These are phyloP conservation scores for Erodium chrysanthum DNA, from an alignment of 441 rosid genomes.

Conservation along the genomic window DNA sequence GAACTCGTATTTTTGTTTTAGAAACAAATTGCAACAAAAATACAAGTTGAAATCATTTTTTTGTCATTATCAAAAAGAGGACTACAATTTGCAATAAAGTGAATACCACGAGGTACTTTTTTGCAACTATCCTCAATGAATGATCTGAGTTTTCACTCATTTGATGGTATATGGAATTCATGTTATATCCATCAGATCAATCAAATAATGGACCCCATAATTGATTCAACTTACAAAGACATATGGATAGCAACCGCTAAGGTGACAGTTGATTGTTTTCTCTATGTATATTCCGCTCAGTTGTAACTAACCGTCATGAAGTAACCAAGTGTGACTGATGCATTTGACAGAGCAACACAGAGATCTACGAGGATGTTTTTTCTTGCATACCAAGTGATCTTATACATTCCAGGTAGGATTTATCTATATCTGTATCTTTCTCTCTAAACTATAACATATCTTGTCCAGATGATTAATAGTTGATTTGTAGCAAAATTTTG, in stretches of 20 bases:
- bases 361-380: slow-evolving; percentile 82
- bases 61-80: no score
- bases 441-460: no score
- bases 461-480: neutral
- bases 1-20: no score
- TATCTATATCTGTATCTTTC: no score
- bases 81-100: no score
- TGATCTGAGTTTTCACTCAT: neutral
- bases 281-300: no score
- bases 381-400: slow-evolving; percentile 89
- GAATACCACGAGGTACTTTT: no score
- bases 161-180: neutral
- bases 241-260: slow-evolving; percentile 79
- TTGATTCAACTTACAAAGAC: slow-evolving; percentile 79
- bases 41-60: no score
- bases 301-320: no score
- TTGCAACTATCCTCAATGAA: no score
- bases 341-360: slow-evolving; percentile 61
- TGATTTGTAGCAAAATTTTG: no score
- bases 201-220: slow-evolving; percentile 64
- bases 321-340: neutral
- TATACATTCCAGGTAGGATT: slow-evolving; percentile 66
- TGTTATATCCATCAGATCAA: slow-evolving; percentile 33
- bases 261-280: slow-evolving; percentile 32
- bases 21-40: no score